Evolutionary conservation across 805 yeast genomes (phyloP), one percentile per base, ranked within the genome.

Genomic region (Metschnikowia peoriensis): DNA sequence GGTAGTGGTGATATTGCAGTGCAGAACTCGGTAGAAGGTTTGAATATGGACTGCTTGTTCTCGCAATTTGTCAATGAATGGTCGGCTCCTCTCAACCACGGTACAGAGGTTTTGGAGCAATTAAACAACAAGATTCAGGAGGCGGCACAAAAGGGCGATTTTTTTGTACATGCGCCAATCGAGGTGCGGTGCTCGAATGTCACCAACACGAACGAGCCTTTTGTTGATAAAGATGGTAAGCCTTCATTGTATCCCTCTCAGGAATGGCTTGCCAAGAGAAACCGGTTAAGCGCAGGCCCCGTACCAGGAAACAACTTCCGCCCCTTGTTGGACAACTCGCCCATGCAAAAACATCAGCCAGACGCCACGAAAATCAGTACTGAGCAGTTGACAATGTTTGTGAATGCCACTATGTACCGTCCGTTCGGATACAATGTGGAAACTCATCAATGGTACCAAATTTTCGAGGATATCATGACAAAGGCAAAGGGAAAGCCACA

Each of bases 41-140:
- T 93, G 63, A 90, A 89, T 68, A 89, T 93, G 96, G 98, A 94
- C 73, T 94, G 98, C 68, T 74, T 93, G 60, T 93, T 90, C 69
- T 84, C 91, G 42, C 99, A 93, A 69, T 92, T 85, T 70, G 98
- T 93, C 47, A 85, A 92, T 66, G 99, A 93, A 72, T 93, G 98
- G 98, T 91, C 94, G n/a, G 82, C 96, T 46, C 98, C 98, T 17
- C 72, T 93, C 64, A 78, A 72, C 27, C 80, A 83, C 57, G 97
- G 97, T 6, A 85, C 85, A 7, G 86, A 83, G 48, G 85, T 87
- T 16, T 77, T 92, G 57, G 65, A 70, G 41, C 76, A 85, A n/a
- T 75, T 93, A 54, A 80, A 83, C 53, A 78, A 78, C 34, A 81
- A 83, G 1, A 86, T 88, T 48, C 66, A 77, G 32, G 73, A 72